Base-by-base conservation (phyloP, 1,139 yeast genomes). In the Yamadazyma oceani region DNA sequence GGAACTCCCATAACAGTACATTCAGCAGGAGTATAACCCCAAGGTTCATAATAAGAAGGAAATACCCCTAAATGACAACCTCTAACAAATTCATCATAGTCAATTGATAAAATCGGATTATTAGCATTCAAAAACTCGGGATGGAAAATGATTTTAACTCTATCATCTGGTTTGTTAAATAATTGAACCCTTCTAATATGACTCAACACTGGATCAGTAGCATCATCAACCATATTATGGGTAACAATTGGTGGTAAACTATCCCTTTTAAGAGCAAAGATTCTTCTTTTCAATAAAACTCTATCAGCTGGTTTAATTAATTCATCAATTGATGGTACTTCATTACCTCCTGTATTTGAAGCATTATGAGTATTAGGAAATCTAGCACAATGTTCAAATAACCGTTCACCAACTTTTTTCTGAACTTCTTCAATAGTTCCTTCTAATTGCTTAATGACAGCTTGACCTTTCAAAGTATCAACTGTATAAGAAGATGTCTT, bases 1-100 rank as follows among this genome's bases (percentile, higher is more conserved):
- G 98, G 98, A 41, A 92, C 95, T 44, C 98, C 98, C 98, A 92
- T 92, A 26, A 92, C 98, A 1, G 98, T 92, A 71, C 98, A 92
- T 62, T 92, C 98, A 9, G 97, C 97, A 9, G 98, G 98, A 5
- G 98, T 92, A 64, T 92, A 92, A 26, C 98, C 98, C 98, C 98
- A 92, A 5, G 98, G 98, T 65, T 92, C 98, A 58, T 92, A 92
- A 66, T 92, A 92, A 0, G 97, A 88, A 36, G 98, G 98, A 82
- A 92, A 92, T 36, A 92, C 96, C 60, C 98, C 98, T 67, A 92
- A 72, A 64, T 92, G 97, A 62, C 97, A 90, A 44, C 98, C 98
- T 54, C 98, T 80, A 26, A 92, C 98, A 64, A 92, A 92, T 60
- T 92, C 98, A 57, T 92, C 98, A 60, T 92, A 92, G 62, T 92